Conservation (phyloP, 805 yeast species). For the Naumovozyma castellii region DNA sequence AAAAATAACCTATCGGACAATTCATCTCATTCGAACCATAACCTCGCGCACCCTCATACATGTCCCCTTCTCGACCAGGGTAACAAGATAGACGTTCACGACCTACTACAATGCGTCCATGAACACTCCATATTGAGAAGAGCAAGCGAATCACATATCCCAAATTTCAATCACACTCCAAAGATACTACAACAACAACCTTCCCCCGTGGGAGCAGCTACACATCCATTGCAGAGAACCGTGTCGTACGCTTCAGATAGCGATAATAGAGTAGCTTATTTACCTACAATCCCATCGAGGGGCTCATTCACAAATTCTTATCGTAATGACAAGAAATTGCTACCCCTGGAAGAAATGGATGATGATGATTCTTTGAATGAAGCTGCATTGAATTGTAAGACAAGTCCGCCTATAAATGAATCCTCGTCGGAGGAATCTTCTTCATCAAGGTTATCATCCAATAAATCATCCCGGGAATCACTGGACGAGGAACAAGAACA, state of each 20-base stretch:
- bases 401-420: background rate
- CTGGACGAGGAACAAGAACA: background rate
- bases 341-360: slow-evolving; percentile 3
- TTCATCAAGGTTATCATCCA: background rate
- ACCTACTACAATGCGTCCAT: slow-evolving; percentile 10
- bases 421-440: background rate
- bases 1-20: background rate
- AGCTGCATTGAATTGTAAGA: background rate
- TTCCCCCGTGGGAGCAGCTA: too few species aligned
- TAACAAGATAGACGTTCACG: slow-evolving; percentile 6
- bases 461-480: background rate
- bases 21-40: background rate
- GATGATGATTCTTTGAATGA: background rate
- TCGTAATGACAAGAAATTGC: slow-evolving; percentile 1
- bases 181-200: too few species aligned
- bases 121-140: slow-evolving; percentile 1
- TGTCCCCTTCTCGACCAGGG: too few species aligned
- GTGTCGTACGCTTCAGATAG: slow-evolving; percentile 6
- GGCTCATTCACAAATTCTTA: background rate
- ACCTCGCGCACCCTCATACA: background rate
- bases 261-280: slow-evolving; percentile 1
- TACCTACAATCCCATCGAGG: background rate
- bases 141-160: background rate
- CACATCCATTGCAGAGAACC: slow-evolving; percentile 3
- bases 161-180: background rate